Conservation (phyloP, 2,329 filamentous ascomycete species). For the Decorospora gaudefroyi region DNA sequence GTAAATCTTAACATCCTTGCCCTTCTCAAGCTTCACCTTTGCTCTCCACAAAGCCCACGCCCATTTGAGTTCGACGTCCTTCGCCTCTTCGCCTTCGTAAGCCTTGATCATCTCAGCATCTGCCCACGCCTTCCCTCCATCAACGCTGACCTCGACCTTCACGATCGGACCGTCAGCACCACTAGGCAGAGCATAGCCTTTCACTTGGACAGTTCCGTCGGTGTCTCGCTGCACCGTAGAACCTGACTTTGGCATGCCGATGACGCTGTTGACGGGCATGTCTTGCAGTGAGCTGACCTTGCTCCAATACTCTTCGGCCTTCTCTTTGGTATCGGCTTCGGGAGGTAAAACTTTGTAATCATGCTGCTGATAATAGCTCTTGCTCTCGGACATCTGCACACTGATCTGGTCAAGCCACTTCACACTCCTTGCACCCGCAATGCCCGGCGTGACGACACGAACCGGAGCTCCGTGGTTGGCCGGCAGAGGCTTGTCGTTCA, state of each 20-base stretch:
- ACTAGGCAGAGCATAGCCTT: constrained; percentile 61
- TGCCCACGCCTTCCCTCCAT: constrained; percentile 57
- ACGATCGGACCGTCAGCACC: constrained; percentile 59
- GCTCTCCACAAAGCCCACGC: constrained; percentile 62
- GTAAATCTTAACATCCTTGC: constrained; percentile 53
- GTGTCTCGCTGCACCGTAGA: constrained; percentile 50
- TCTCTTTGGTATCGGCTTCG: constrained; percentile 54
- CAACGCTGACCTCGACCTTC: constrained; percentile 58
- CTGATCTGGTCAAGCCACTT: constrained; percentile 62
- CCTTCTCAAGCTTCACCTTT: constrained; percentile 50
- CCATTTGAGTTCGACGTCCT: constrained; percentile 54
- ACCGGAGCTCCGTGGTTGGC: constrained; percentile 59
- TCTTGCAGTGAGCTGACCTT: constrained; percentile 57
- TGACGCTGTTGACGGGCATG: constrained; percentile 62
- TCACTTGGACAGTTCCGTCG: constrained; percentile 54
- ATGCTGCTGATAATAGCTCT: constrained; percentile 61
- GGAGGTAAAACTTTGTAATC: constrained; percentile 65
- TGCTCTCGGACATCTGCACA: constrained; percentile 56
- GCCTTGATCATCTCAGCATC: constrained; percentile 51
- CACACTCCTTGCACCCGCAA: constrained; percentile 59
- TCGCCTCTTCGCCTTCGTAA: constrained; percentile 18
- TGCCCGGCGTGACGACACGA: constrained; percentile 57
- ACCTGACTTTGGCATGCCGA: constrained; percentile 54
- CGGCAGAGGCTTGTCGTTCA: constrained; percentile 56
- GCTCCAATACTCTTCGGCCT: constrained; percentile 59